Percentiles rank a stretch among this genome's conserved stretches.
These are phyloP conservation scores for Sporodiniella umbellata DNA, from an alignment of 371 early-diverging fungal genomes.

Conservation along the genomic window DNA sequence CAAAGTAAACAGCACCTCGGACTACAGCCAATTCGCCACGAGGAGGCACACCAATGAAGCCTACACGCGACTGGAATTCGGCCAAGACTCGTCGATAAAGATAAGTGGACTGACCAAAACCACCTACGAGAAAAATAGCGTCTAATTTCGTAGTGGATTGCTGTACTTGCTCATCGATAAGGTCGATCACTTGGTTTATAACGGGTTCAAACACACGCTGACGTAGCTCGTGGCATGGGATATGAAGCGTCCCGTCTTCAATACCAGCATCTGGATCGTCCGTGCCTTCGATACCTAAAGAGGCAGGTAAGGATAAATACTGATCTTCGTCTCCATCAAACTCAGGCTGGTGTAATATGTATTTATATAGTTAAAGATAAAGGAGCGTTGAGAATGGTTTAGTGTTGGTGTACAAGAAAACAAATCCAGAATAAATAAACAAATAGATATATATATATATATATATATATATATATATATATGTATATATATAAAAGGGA, in stretches of 20 bases:
- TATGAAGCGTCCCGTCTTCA: conserved; percentile 46
- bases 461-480: too few relatives aligned
- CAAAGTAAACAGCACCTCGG: conserved; percentile 47
- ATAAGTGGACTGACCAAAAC: conserved; percentile 54
- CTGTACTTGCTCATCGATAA: conserved; percentile 52
- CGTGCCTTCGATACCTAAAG: conserved; percentile 38
- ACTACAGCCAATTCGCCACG: conserved; percentile 45
- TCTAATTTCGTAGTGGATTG: conserved; percentile 26
- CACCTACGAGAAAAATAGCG: conserved; percentile 54
- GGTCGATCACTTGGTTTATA: conserved; percentile 40
- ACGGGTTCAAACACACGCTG: conserved; percentile 57
- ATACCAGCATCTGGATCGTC: conserved; percentile 47
- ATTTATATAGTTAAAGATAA: conserved; percentile 6
- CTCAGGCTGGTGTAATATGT: conserved; percentile 42
- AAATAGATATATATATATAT: neutral
- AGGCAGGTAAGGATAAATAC: conserved; percentile 43
- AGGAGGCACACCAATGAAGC: conserved; percentile 39
- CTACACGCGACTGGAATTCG: conserved; percentile 30
- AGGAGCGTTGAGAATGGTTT: too few relatives aligned
- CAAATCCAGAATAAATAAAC: too few relatives aligned
- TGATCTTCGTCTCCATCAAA: conserved; percentile 57
- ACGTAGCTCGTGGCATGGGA: conserved; percentile 43
- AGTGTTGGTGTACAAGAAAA: too few relatives aligned
- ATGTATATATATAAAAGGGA: too few relatives aligned
- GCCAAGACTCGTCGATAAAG: conserved; percentile 39